These are phyloP conservation scores for Boehmeria nivea DNA, from an alignment of 306 rosid genomes.

Conservation along the genomic window DNA sequence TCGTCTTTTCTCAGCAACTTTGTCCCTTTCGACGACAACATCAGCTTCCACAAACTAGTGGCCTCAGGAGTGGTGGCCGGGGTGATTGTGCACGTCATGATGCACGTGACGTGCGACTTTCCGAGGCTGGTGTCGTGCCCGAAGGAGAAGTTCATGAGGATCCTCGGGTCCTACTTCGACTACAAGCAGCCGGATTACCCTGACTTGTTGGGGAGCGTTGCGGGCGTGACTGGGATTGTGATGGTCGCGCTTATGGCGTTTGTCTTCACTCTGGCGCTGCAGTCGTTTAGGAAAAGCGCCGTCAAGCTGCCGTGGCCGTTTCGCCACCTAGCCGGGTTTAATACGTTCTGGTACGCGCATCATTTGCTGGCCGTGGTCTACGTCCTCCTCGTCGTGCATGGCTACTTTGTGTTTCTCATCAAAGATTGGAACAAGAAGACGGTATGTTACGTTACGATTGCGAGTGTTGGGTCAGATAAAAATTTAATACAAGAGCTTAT, in stretches of 20 bases:
- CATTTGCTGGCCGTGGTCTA: slow-evolving; percentile 72
- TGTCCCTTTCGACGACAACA: slow-evolving; percentile 83
- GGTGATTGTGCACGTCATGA: slow-evolving; percentile 37
- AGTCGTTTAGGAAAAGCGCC: slow-evolving; percentile 52
- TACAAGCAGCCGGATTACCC: slow-evolving; percentile 43
- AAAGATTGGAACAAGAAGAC: slow-evolving; percentile 54
- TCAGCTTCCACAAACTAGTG: slow-evolving; percentile 71
- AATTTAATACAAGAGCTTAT: too few species aligned
- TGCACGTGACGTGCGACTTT: slow-evolving; percentile 72
- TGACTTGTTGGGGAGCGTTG: slow-evolving; percentile 30
- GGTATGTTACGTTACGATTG: too few species aligned
- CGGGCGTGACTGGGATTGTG: slow-evolving; percentile 60
- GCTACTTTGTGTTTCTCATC: slow-evolving; percentile 56
- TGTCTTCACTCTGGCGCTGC: slow-evolving; percentile 68
- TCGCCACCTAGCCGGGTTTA: slow-evolving; percentile 69
- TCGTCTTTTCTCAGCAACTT: slow-evolving; percentile 50
- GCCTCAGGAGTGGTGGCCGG: slow-evolving; percentile 54
- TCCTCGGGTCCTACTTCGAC: slow-evolving; percentile 47
- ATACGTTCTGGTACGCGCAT: slow-evolving; percentile 92
- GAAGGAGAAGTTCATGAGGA: slow-evolving; percentile 25
- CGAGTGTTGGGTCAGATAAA: too few species aligned
- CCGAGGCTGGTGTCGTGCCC: slow-evolving; percentile 55
- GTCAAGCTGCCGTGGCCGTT: slow-evolving; percentile 50
- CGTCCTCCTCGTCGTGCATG: slow-evolving; percentile 57
- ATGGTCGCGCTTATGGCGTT: slow-evolving; percentile 67